Conservation (phyloP, 2,329 filamentous ascomycete genomes). For the Aureobasidium sp. region DNA sequence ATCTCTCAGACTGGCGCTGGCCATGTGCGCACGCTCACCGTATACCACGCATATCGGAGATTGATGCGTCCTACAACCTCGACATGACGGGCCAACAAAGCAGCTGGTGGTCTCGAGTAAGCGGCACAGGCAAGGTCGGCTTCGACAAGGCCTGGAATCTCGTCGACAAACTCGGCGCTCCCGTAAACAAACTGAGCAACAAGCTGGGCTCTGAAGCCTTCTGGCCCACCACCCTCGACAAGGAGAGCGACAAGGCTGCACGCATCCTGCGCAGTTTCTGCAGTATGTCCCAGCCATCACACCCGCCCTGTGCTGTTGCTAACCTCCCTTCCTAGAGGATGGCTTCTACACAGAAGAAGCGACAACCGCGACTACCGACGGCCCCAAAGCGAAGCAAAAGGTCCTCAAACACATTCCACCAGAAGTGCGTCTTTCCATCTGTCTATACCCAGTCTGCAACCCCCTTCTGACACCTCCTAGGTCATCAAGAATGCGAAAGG, state of each 20-base stretch:
- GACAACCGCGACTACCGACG: slow-evolving; percentile 35
- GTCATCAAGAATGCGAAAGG: slow-evolving; percentile 87
- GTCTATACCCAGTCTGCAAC: too few species aligned
- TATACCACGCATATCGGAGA: neutral
- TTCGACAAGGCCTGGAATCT: slow-evolving; percentile 67
- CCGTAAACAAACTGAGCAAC: slow-evolving; percentile 75
- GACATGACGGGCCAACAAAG: slow-evolving; percentile 10
- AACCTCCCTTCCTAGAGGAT: slow-evolving; percentile 45
- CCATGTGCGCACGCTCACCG: neutral
- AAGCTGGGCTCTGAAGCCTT: slow-evolving; percentile 76
- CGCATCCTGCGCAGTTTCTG: slow-evolving; percentile 86
- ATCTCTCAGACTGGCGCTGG: neutral
- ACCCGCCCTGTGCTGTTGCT: neutral
- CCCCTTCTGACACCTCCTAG: slow-evolving; percentile 26
- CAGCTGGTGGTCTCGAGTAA: slow-evolving; percentile 14
- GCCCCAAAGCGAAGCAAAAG: slow-evolving; percentile 54
- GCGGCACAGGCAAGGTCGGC: slow-evolving; percentile 50
- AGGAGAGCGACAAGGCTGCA: slow-evolving; percentile 86
- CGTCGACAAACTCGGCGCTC: slow-evolving; percentile 58
- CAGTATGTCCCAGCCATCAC: slow-evolving; percentile 49
- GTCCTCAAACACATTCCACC: slow-evolving; percentile 78
- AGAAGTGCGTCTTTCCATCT: slow-evolving; percentile 29
- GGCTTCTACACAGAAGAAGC: slow-evolving; percentile 59
- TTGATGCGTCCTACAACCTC: neutral
- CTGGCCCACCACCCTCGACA: slow-evolving; percentile 78